Base-by-base conservation (phyloP, 768 basidiomycete genomes). In the Hypholoma fasciculare region DNA sequence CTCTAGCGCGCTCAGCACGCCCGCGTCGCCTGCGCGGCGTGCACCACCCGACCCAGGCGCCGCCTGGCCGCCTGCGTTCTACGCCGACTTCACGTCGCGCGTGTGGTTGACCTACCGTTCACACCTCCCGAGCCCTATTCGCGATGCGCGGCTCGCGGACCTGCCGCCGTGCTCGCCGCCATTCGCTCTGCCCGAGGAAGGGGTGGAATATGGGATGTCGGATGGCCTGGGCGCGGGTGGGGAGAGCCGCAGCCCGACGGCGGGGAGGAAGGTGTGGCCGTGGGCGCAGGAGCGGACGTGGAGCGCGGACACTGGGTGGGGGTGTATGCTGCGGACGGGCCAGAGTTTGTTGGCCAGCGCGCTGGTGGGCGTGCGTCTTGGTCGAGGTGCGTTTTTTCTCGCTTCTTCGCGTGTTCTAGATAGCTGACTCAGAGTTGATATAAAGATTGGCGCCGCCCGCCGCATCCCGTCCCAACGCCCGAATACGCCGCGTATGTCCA, bases 61-160 rank as follows among this genome's bases (percentile, higher is more conserved):
- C 16, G 76, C 83, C 65, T 94, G 92, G 92, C 91, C 92, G 0
- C 82, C 87, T 7, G 81, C 82, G 37, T 97, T 97, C 69, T 94
- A 95, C 67, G 78, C 82, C 12, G 96, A 98, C 73, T 98, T 96
- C 71, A 87, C 87, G 0, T 92, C 92, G 0, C 80, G 90, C 6
- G 79, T 97, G 51, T 97, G 94, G 90, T 81, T 96, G 44, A 96
- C 95, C 0, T 98, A 98, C 73, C 90, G 96, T 20, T 87, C 87
- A 1, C 89, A 94, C 40, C 96, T 96, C 61, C 70, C 84, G 1
- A 54, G 52, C 0, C 89, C 93, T 2, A 95, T 98, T 64, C 78
- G 86, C 43, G 88, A 93, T 69, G 78, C 77, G 0, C 72, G 72
- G 2, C 61, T 80, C 38, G 73, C 63, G 2, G 79, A 80, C 61